Percentiles rank a stretch among this genome's conserved stretches.
These are phyloP conservation scores for Mucor plumbeus DNA, from an alignment of 371 early-diverging fungal genomes.

Conservation along the genomic window DNA sequence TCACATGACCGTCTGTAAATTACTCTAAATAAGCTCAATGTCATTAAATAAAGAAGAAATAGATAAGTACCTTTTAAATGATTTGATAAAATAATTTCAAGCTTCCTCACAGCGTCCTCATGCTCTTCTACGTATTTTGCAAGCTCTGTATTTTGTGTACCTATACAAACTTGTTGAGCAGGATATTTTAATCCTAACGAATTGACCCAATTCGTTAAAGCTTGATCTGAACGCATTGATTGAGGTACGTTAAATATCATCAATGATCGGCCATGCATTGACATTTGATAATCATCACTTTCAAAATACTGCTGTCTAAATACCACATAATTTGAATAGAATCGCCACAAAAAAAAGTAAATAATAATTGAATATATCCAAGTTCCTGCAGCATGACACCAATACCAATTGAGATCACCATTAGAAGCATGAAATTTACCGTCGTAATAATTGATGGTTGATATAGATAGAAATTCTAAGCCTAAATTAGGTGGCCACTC, in stretches of 20 bases:
- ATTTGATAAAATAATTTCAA: conserved; percentile 71
- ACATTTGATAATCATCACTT: conserved; percentile 64
- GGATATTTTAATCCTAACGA: conserved; percentile 50
- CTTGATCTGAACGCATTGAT: conserved; percentile 61
- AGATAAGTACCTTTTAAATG: conserved; percentile 52
- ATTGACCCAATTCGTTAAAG: conserved; percentile 59
- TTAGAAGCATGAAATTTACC: conserved; percentile 34
- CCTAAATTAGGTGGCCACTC: conserved; percentile 46
- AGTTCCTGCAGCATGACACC: conserved; percentile 64
- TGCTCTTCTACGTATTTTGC: conserved; percentile 76
- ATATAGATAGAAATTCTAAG: conserved; percentile 45
- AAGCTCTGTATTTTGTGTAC: conserved; percentile 69
- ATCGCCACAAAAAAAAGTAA: conserved; percentile 48
- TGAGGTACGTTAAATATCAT: conserved; percentile 74
- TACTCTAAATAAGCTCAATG: too few relatives aligned
- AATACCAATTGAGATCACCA: conserved; percentile 52
- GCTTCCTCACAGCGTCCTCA: conserved; percentile 61
- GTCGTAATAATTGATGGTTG: conserved; percentile 42
- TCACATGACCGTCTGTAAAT: conserved; percentile 45
- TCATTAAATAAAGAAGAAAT: too few relatives aligned
- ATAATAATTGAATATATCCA: conserved; percentile 64
- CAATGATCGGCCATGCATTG: conserved; percentile 68
- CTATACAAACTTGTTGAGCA: conserved; percentile 69
- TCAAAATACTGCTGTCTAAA: conserved; percentile 65
- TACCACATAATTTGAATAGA: conserved; percentile 58